phyloP scores from a whole-genome alignment of 805 yeast genomes.

The Yamadazyma olivae region DNA sequence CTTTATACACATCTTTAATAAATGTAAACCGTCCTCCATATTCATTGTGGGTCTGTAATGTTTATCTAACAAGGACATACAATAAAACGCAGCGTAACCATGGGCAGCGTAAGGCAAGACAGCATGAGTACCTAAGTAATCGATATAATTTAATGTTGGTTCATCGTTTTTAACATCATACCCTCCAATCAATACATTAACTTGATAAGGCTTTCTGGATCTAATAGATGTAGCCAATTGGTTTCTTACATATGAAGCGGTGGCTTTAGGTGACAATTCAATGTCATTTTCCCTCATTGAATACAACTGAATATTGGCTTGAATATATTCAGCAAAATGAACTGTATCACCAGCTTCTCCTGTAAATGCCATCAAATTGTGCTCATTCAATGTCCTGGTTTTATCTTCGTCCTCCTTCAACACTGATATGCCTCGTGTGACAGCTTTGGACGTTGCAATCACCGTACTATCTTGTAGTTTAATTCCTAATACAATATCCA shows the following conservation, averaged over 20 bases:
- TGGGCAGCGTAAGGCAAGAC: conserved; percentile 96
- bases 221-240: conserved; percentile 85
- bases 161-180: conserved; percentile 55
- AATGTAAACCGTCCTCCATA: conserved; percentile 71
- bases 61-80: conserved; percentile 84
- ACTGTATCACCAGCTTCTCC: conserved; percentile 98
- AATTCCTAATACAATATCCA: conserved; percentile 92
- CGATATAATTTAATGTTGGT: conserved; percentile 83
- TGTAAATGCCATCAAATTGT: conserved; percentile 80
- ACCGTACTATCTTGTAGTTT: conserved; percentile 77
- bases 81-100: conserved; percentile 97
- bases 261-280: conserved; percentile 81
- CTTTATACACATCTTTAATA: conserved; percentile 67
- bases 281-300: conserved; percentile 75
- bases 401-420: conserved; percentile 43
- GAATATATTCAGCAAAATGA: conserved; percentile 91
- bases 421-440: conserved; percentile 60
- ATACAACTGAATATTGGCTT: conserved; percentile 87
- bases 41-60: conserved; percentile 79
- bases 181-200: conserved; percentile 86
- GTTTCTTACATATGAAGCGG: conserved; percentile 84
- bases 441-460: conserved; percentile 92
- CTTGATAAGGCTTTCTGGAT: conserved; percentile 91
- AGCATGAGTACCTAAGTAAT: conserved; percentile 88
- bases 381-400: conserved; percentile 63